Conservation (phyloP, 1,284 basidiomycete species). For the Megacollybia platyphylla region DNA sequence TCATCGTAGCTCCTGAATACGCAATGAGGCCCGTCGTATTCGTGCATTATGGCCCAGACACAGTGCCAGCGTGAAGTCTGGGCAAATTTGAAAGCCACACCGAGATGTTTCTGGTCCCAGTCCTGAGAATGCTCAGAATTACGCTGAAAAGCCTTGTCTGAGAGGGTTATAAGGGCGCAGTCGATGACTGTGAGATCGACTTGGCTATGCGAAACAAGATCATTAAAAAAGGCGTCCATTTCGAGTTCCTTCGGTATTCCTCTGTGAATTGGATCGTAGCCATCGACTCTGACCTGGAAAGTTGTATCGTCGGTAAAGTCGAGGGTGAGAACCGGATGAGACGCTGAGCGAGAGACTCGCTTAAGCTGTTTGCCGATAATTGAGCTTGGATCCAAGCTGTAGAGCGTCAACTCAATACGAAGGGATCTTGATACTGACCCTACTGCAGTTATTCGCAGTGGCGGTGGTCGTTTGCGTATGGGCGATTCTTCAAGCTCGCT, state of each 20-base stretch:
- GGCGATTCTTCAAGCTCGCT: constrained; percentile 7
- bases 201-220: constrained; percentile 18
- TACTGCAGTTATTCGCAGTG: constrained; percentile 14
- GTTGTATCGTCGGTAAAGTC: constrained; percentile 37
- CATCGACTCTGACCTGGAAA: constrained; percentile 49
- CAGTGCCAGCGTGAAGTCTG: constrained; percentile 35
- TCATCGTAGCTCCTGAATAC: constrained; percentile 51
- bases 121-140: constrained; percentile 13
- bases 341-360: constrained; percentile 32
- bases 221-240: constrained; percentile 31
- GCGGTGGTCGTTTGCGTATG: constrained; percentile 15
- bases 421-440: constrained; percentile 13
- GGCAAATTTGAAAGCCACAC: constrained; percentile 19
- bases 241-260: constrained; percentile 48
- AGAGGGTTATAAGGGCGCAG: constrained; percentile 39
- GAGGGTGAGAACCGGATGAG: constrained; percentile 43
- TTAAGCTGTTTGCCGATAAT: constrained; percentile 41
- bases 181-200: constrained; percentile 32
- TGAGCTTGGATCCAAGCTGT: constrained; percentile 31
- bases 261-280: constrained; percentile 40
- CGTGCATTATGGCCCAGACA: constrained; percentile 46
- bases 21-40: constrained; percentile 27
- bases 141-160: constrained; percentile 42
- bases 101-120: constrained; percentile 47
- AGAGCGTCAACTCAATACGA: not conserved